A percentile compares a stretch with the other conserved stretches of the same genome.
phyloP scores from a whole-genome alignment of 805 yeast genomes.

The Starmerella tilneyi region DNA sequence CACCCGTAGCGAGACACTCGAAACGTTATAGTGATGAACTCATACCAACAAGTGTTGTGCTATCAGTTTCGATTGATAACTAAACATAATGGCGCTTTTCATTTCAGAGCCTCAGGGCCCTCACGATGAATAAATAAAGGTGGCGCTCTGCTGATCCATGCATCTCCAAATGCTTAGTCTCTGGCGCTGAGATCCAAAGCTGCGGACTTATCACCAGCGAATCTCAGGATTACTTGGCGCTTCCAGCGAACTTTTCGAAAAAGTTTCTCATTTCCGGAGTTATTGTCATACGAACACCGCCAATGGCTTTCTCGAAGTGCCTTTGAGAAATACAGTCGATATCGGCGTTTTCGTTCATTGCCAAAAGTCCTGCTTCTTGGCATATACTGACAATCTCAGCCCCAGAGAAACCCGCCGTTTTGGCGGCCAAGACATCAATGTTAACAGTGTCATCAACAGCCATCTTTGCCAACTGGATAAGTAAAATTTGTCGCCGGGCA shows the following conservation, averaged over 20 bases:
- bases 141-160: too few species aligned
- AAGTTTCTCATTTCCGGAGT: slow-evolving; percentile 76
- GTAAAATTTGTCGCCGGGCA: slow-evolving; percentile 70
- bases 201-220: not conserved
- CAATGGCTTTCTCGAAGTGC: slow-evolving; percentile 66
- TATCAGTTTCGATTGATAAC: too few species aligned
- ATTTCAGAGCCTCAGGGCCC: too few species aligned
- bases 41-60: too few species aligned
- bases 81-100: too few species aligned
- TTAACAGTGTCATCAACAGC: slow-evolving; percentile 41
- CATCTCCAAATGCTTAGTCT: too few species aligned
- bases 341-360: slow-evolving; percentile 67
- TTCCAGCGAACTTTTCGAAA: slow-evolving; percentile 45
- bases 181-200: not conserved
- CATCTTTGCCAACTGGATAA: slow-evolving; percentile 60
- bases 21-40: too few species aligned
- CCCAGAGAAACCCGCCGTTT: slow-evolving; percentile 89
- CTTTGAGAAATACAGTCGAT: slow-evolving; percentile 39
- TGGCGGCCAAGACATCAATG: slow-evolving; percentile 44
- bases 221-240: too few species aligned
- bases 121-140: too few species aligned
- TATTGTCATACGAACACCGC: slow-evolving; percentile 63
- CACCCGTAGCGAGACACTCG: too few species aligned
- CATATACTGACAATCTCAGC: slow-evolving; percentile 87
- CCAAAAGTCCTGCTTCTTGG: slow-evolving; percentile 93